Evolutionary conservation across 345 rosid genomes (phyloP), one percentile per base, ranked within the genome.

Genomic region (Lagerstroemia speciosa): DNA sequence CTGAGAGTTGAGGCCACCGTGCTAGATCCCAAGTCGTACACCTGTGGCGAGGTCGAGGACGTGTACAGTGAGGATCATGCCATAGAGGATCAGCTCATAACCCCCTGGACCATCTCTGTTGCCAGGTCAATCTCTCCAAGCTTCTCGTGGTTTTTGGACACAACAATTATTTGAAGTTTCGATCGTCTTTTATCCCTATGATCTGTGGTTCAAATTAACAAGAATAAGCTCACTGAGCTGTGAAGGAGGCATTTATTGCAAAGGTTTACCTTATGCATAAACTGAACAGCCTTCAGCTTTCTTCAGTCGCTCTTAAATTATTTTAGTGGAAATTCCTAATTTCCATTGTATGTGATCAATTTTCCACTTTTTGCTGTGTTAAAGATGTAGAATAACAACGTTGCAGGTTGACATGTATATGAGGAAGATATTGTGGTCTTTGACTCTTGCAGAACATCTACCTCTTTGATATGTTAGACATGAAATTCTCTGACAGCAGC

Each of bases 21-120:
- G 69, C 81, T 83, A 34, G 82, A 85, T 64, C 82, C 90, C 66
- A 81, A 78, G 68, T 76, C 87, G 67, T 61, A 83, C 24, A 82
- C 81, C 2, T 79, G 76, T 38, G 97, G 93, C 19, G 92, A 96
- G 48, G 91, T 82, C 64, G 91, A 80, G 78, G 91, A 93, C 68
- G 86, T 84, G 31, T 87, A 87, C 62, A 93, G 90, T 31, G 97
- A 90, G 83, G 97, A 92, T 83, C 41, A 79, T 46, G 93, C 97
- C 78, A 85, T 90, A 31, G 80, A 82, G 79, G 95, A 92, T 31
- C 97, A 88, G 78, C 85, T 77, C 38, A 76, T 90, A 79, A 90
- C 97, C 50, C 97, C 97, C 22, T 93, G 98, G 98, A 83, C 96
- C 58, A 77, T 74, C 80, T 85, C 93, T 36, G 89, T 93, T 63